phyloP scores from a whole-genome alignment of 257 asterid species.

The Capsicum baccatum region DNA sequence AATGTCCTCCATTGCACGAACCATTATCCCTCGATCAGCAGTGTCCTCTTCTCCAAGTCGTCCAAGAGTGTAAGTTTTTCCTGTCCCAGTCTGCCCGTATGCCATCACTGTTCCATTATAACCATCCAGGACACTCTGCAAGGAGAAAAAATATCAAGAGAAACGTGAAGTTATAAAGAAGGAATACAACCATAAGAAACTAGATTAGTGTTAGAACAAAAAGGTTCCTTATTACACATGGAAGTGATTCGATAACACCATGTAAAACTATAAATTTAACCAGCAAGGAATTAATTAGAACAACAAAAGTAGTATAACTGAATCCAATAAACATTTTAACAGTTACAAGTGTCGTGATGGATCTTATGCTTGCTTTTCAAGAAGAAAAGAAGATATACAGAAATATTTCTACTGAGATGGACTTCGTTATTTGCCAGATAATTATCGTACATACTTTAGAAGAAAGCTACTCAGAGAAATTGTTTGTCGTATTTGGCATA shows the following conservation, averaged over 20 bases:
- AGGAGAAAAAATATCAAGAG: background rate
- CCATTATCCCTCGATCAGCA: constrained; percentile 90
- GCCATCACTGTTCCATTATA: constrained; percentile 96
- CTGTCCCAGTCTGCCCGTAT: constrained; percentile 96
- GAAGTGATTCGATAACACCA: constrained; percentile 13
- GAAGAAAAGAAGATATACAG: constrained; percentile 1
- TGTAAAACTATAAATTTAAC: background rate
- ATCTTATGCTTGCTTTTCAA: background rate
- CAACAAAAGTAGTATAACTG: background rate
- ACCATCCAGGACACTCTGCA: constrained; percentile 94
- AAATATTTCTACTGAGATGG: background rate
- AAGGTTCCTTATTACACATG: constrained; percentile 11
- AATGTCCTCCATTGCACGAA: constrained; percentile 92
- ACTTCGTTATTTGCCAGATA: background rate
- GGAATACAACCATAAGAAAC: background rate
- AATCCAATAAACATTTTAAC: constrained; percentile 8
- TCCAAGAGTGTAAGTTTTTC: constrained; percentile 91
- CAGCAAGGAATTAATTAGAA: constrained; percentile 12
- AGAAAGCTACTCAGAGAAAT: background rate
- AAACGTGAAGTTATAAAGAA: background rate
- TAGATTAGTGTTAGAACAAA: constrained; percentile 13
- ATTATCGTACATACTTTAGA: background rate
- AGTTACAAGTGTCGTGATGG: background rate
- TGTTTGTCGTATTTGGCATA: background rate
- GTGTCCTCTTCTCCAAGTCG: constrained; percentile 80